Base-by-base conservation (phyloP, 441 rosid species). In the Croton laevigatus region DNA sequence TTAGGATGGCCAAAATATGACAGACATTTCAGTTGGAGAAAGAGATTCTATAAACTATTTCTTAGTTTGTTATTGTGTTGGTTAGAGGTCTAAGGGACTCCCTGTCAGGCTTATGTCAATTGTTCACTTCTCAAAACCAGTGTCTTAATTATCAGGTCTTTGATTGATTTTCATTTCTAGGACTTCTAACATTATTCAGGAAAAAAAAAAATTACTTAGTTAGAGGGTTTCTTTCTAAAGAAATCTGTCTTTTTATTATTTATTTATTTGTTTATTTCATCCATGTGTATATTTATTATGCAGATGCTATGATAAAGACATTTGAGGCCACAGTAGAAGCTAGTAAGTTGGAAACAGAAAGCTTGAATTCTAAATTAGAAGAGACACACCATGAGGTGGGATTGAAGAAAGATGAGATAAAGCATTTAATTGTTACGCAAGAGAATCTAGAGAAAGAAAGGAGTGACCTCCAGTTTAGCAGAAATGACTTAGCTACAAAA, bases 391-490 rank as follows among this genome's bases (percentile, higher is more conserved):
- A 58, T 74, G 83, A 78, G 69, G 67, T 89, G 71, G 73, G 77
- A 65, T 54, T 73, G 62, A 94, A 86, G 79, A 96, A 85, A 72
- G 85, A 86, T 62, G 82, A 88, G 73, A 83, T 86, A 68, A 77
- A 73, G 78, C 32, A 64, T 74, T 81, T 90, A 78, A 74, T 79
- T 57, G 65, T 68, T 53, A 75, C 79, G 68, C 82, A 77, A 74
- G 85, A 83, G 71, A 88, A 75, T 11, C 67, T 89, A 83, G 91
- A 85, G 75, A 84, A 84, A 75, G 88, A 87, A 57, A 90, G 82
- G 75, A 75, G 70, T 72, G 77, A 76, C 60, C 84, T 82, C 72
- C 85, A 82, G 75, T 71, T 77, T 74, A 81, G 73, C 71, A 81
- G 80, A 71, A 81, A 83, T 62, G 75, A 84, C 67, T 77, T 83